Percentiles rank a stretch among this genome's conserved stretches.
Conservation (phyloP, 192 early-diverging fungal species). For the Umbelopsis ramanniana region DNA sequence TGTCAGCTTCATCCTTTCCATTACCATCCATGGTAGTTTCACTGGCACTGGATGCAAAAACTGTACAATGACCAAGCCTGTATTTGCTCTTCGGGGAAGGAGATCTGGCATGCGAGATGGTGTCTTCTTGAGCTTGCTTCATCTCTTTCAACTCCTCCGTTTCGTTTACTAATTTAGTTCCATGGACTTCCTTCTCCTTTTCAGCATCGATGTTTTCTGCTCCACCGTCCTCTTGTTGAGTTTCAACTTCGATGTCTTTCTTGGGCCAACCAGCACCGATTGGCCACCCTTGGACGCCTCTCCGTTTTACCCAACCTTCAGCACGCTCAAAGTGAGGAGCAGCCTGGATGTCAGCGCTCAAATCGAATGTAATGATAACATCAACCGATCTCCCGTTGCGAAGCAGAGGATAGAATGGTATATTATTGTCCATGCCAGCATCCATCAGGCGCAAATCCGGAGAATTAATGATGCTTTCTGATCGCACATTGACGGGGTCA, state of each 20-base stretch:
- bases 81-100: conserved; percentile 31
- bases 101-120: neutral
- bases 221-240: neutral
- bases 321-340: conserved; percentile 69
- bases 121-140: conserved; percentile 5
- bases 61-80: conserved; percentile 46
- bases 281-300: conserved; percentile 65
- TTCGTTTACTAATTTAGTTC: conserved; percentile 9
- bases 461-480: conserved; percentile 37
- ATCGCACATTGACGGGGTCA: conserved; percentile 25
- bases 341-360: conserved; percentile 71
- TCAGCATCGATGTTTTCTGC: neutral
- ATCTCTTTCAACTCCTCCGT: conserved; percentile 29
- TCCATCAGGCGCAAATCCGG: conserved; percentile 68
- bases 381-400: conserved; percentile 70
- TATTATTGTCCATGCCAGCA: conserved; percentile 82
- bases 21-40: conserved; percentile 31
- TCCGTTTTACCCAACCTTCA: conserved; percentile 62
- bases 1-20: conserved; percentile 28
- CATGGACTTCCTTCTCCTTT: conserved; percentile 3
- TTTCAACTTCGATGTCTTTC: conserved; percentile 4
- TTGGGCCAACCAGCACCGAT: conserved; percentile 37
- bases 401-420: conserved; percentile 75
- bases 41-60: conserved; percentile 48
- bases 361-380: conserved; percentile 74